These are phyloP conservation scores for Opeltia flavorubescens DNA, from an alignment of 495 filamentous ascomycete species.

Conservation along the genomic window DNA sequence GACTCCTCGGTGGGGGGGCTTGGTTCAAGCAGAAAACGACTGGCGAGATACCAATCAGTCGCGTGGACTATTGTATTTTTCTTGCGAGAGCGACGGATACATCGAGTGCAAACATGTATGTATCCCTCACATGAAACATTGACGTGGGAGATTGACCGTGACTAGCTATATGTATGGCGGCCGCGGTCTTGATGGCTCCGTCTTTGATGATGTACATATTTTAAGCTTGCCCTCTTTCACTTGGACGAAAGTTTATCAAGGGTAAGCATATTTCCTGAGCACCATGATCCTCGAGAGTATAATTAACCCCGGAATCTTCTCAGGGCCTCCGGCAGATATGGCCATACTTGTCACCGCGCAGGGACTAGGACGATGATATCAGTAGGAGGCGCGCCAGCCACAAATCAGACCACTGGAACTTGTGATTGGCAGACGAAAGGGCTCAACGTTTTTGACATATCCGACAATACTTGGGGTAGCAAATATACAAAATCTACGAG, in stretches of 20 bases:
- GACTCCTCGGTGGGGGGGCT: slow-evolving; percentile 9
- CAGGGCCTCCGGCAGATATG: slow-evolving; percentile 21
- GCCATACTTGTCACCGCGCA: slow-evolving; percentile 26
- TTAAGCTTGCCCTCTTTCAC: slow-evolving; percentile 25
- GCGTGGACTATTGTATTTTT: slow-evolving; percentile 23
- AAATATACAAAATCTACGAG: slow-evolving; percentile 15
- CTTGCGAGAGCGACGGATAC: slow-evolving; percentile 19
- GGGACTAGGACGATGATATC: slow-evolving; percentile 26
- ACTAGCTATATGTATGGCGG: slow-evolving; percentile 19
- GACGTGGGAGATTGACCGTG: neutral
- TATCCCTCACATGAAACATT: neutral
- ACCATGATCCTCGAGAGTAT: no score
- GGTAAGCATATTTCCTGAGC: no score
- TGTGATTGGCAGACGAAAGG: slow-evolving; percentile 28
- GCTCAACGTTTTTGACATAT: slow-evolving; percentile 25
- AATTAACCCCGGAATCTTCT: no score
- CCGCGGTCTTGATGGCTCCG: slow-evolving; percentile 6
- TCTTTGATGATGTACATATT: slow-evolving; percentile 24
- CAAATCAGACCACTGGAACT: slow-evolving; percentile 7
- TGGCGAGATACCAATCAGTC: slow-evolving; percentile 18
- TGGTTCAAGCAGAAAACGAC: slow-evolving; percentile 25
- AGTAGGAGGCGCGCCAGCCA: slow-evolving; percentile 21
- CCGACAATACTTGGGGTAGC: slow-evolving; percentile 23
- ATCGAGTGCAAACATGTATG: slow-evolving; percentile 23
- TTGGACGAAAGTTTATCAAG: slow-evolving; percentile 21